Evolutionary conservation across 257 asterid species (phyloP), one percentile per base, ranked within the genome.

Genomic region (Mitragyna speciosa): DNA sequence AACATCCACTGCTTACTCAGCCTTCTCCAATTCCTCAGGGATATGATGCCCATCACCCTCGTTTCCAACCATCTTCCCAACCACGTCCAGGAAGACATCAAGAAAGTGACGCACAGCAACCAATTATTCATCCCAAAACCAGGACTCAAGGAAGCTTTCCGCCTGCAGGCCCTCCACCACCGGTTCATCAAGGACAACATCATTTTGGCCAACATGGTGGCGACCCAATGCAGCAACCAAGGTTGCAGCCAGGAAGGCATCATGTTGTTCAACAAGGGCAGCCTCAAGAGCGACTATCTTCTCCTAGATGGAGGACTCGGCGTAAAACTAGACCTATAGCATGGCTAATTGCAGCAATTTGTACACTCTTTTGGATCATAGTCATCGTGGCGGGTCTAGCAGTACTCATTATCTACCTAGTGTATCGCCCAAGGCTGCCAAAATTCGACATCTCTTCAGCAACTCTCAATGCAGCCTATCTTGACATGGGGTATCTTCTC

Each of bases 381-480:
- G 79, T 93, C 67, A 93, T 95, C 24, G 88, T 92, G 0, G 97
- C 89, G 36, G 98, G 97, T 76, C 81, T 93, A 9, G 80, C 89
- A 17, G 82, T 92, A 85, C 95, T 93, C 78, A 90, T 89, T 24
- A 86, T 95, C 61, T 93, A 91, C 86, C 88, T 95, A 24, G 87
- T 90, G 45, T 95, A 85, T 85, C 96, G 91, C 43, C 99, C 98
- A 0, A 85, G 88, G 3, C 90, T 75, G 79, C 99, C 99, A 0
- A 84, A 91, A 81, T 92, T 95, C 75, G 98, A 95, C 89, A 84
- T 95, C 75, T 85, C 97, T 8, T 71, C 85, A 14, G 91, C 85
- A 75, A 86, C 94, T 69, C 84, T 95, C 76, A 95, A 95, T n/a
- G 96, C 95, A 9, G 99, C 97, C 66, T 95, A 95, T 83, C 95